These are phyloP conservation scores for Debaryomyces tyrocola DNA, from an alignment of 805 yeast species.

Conservation along the genomic window DNA sequence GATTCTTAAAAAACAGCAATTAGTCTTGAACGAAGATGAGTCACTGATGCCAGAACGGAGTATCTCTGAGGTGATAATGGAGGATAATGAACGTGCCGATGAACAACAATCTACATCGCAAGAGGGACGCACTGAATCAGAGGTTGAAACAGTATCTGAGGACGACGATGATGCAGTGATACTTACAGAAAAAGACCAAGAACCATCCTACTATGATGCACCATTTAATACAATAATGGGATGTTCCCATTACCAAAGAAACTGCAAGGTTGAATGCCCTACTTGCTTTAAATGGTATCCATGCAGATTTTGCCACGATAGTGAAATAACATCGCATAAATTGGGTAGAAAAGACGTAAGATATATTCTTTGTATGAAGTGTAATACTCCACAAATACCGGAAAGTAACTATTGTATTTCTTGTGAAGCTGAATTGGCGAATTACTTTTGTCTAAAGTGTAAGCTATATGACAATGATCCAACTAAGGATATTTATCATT, in stretches of 20 bases:
- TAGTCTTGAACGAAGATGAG: constrained; percentile 11
- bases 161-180: constrained; percentile 42
- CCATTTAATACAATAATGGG: constrained; percentile 54
- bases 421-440: constrained; percentile 68
- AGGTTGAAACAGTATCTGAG: background rate
- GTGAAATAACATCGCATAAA: constrained; percentile 47
- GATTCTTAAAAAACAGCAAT: constrained; percentile 14
- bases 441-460: constrained; percentile 77
- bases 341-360: constrained; percentile 54
- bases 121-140: background rate
- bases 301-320: constrained; percentile 86
- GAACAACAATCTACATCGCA: background rate
- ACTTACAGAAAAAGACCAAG: constrained; percentile 47
- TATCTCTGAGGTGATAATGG: background rate
- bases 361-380: constrained; percentile 79
- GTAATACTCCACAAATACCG: constrained; percentile 75
- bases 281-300: constrained; percentile 72
- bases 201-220: constrained; percentile 48
- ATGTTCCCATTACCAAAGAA: constrained; percentile 79
- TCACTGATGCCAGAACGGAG: background rate
- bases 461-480: constrained; percentile 80
- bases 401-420: constrained; percentile 60
- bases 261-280: constrained; percentile 81
- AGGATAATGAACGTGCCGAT: constrained; percentile 4
- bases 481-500: constrained; percentile 81